Conservation (phyloP, 192 early-diverging fungal species). For the Podila epicladia region DNA sequence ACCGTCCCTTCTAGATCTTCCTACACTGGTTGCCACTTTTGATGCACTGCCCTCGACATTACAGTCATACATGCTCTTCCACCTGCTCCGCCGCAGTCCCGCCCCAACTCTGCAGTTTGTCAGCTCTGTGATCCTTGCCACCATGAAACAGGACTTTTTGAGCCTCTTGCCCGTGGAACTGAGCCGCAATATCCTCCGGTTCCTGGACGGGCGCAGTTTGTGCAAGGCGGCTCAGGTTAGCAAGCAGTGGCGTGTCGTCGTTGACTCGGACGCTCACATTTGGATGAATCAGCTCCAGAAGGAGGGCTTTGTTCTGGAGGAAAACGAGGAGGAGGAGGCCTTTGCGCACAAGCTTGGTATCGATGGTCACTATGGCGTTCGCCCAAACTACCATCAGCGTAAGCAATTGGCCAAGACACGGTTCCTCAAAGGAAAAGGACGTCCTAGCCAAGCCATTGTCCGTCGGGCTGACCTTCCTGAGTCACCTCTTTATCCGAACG, state of each 20-base stretch:
- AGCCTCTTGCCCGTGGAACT: constrained; percentile 76
- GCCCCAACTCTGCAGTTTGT: constrained; percentile 90
- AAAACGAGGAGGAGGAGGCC: constrained; percentile 50
- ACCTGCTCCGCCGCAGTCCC: constrained; percentile 86
- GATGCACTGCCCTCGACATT: constrained; percentile 78
- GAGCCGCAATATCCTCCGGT: constrained; percentile 80
- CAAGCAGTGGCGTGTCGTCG: constrained; percentile 78
- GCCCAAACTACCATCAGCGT: constrained; percentile 34
- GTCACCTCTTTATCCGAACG: constrained; percentile 43
- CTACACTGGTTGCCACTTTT: constrained; percentile 76
- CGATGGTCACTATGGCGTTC: constrained; percentile 46
- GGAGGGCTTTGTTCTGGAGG: constrained; percentile 56
- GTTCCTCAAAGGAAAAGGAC: constrained; percentile 33
- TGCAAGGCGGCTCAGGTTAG: constrained; percentile 85
- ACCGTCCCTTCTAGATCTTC: constrained; percentile 54
- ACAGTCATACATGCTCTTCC: constrained; percentile 90
- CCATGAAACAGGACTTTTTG: constrained; percentile 93
- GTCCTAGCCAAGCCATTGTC: constrained; percentile 14
- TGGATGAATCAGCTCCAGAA: constrained; percentile 59
- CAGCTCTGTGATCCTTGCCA: constrained; percentile 87
- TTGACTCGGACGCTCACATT: constrained; percentile 73
- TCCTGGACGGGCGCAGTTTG: constrained; percentile 84
- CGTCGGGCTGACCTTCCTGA: constrained; percentile 37
- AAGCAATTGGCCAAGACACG: constrained; percentile 26
- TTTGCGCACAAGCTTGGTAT: constrained; percentile 47